phyloP scores from a whole-genome alignment of 352 stramenopile species.

The Phytophthora melonis region DNA sequence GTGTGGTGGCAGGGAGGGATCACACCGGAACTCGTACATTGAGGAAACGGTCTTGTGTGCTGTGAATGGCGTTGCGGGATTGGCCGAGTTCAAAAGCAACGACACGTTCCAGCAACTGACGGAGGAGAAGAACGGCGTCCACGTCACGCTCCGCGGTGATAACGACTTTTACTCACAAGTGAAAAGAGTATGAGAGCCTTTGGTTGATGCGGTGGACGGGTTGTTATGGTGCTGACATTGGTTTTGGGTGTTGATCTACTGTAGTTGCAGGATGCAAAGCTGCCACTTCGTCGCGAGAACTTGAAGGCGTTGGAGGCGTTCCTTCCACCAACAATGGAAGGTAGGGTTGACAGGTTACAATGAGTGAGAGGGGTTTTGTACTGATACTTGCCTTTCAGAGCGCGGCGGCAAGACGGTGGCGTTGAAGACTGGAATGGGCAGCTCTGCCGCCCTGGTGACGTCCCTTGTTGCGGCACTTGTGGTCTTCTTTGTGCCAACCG shows the following conservation, averaged over 20 bases:
- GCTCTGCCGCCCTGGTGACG: constrained; percentile 95
- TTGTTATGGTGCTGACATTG: constrained; percentile 19
- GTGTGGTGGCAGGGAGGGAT: constrained; percentile 33
- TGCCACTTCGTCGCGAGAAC: constrained; percentile 67
- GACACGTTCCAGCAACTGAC: constrained; percentile 40
- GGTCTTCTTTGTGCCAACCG: constrained; percentile 78
- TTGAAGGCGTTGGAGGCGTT: constrained; percentile 86
- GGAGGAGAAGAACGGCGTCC: constrained; percentile 39
- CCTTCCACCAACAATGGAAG: constrained; percentile 76
- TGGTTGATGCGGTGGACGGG: neutral
- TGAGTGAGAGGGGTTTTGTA: neutral
- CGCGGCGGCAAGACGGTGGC: constrained; percentile 59
- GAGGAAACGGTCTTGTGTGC: constrained; percentile 90
- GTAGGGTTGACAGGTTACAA: constrained; percentile 24
- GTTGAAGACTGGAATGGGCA: constrained; percentile 97
- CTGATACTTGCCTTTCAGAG: constrained; percentile 35
- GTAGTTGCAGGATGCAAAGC: constrained; percentile 74
- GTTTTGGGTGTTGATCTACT: neutral
- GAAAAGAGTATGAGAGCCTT: constrained; percentile 42
- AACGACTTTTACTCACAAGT: constrained; percentile 99
- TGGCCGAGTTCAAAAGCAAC: constrained; percentile 36
- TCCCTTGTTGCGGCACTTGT: constrained; percentile 93
- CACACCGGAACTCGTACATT: constrained; percentile 89
- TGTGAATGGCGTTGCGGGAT: constrained; percentile 65
- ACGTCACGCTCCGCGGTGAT: constrained; percentile 92